phyloP scores from a whole-genome alignment of 345 rosid genomes.

The Eucalyptus pauciflora region DNA sequence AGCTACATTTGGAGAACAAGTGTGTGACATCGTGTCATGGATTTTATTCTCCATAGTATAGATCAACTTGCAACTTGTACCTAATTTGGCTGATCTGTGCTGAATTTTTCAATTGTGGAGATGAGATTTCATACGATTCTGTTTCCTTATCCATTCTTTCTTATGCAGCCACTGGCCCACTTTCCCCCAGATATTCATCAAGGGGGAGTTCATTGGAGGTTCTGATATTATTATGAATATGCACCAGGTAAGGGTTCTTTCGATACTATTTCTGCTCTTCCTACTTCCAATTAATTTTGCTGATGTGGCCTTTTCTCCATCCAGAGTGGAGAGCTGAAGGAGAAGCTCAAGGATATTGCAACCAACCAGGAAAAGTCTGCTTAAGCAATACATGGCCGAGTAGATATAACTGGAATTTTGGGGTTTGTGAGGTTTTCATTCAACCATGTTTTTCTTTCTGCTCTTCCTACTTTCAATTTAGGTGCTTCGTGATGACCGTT shows the following conservation, averaged over 20 bases:
- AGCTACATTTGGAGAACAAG: neutral
- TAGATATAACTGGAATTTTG: neutral
- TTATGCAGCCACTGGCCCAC: conserved; percentile 88
- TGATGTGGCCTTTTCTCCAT: neutral
- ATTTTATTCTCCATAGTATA: neutral
- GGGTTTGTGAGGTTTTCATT: neutral
- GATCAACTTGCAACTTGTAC: neutral
- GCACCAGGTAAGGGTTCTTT: conserved; percentile 60
- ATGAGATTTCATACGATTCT: neutral
- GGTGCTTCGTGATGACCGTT: neutral
- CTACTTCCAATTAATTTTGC: neutral
- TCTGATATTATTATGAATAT: conserved; percentile 81
- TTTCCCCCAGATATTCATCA: conserved; percentile 87
- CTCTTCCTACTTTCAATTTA: neutral
- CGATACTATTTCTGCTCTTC: neutral
- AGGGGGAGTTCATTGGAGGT: conserved; percentile 93
- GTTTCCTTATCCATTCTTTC: neutral
- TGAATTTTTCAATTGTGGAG: neutral
- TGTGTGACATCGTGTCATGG: neutral
- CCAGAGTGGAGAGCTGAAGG: conserved; percentile 82
- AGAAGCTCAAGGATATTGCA: conserved; percentile 49
- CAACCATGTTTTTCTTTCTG: neutral
- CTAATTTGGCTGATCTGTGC: neutral
- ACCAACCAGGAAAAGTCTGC: neutral
- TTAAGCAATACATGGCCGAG: neutral